Percentiles rank a stretch among this genome's conserved stretches.
These are phyloP conservation scores for Quambalaria eucalypti DNA, from an alignment of 1,284 basidiomycete genomes.

Conservation along the genomic window DNA sequence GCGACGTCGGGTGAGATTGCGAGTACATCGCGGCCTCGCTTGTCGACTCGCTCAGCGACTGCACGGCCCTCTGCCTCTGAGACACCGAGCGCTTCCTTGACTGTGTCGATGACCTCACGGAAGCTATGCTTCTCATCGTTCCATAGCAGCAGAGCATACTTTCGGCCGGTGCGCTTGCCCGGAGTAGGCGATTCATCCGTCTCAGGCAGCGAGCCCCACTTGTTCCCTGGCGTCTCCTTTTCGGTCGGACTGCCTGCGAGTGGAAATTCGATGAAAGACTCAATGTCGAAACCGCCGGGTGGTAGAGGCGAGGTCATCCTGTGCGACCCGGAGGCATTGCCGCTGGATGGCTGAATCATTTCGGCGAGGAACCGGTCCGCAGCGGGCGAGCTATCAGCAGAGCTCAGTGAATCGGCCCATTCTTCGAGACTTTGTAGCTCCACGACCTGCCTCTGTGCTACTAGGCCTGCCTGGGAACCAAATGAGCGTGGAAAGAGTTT, in stretches of 20 bases:
- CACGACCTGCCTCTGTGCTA: background rate
- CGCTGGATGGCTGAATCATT: background rate
- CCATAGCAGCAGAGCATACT: conserved; percentile 80
- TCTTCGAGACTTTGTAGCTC: background rate
- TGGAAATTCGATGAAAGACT: background rate
- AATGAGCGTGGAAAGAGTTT: conserved; percentile 46
- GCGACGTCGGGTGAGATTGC: conserved; percentile 64
- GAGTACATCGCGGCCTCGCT: conserved; percentile 68
- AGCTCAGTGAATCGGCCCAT: background rate
- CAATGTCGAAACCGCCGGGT: too few species aligned
- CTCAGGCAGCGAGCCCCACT: background rate
- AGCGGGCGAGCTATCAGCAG: background rate
- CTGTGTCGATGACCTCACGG: conserved; percentile 69
- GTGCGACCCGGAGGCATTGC: background rate
- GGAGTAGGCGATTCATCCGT: background rate
- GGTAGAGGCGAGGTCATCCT: too few species aligned
- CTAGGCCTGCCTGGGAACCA: background rate
- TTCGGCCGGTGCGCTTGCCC: conserved; percentile 26
- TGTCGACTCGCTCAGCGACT: conserved; percentile 65
- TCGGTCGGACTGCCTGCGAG: background rate
- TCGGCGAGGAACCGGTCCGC: background rate
- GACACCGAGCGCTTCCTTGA: conserved; percentile 27
- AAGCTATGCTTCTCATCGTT: conserved; percentile 97
- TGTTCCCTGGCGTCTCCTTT: background rate
- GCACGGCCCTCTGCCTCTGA: conserved; percentile 52